Evolutionary conservation across 2,329 filamentous ascomycete genomes (phyloP).

Genomic region (Talaromyces sp.): DNA sequence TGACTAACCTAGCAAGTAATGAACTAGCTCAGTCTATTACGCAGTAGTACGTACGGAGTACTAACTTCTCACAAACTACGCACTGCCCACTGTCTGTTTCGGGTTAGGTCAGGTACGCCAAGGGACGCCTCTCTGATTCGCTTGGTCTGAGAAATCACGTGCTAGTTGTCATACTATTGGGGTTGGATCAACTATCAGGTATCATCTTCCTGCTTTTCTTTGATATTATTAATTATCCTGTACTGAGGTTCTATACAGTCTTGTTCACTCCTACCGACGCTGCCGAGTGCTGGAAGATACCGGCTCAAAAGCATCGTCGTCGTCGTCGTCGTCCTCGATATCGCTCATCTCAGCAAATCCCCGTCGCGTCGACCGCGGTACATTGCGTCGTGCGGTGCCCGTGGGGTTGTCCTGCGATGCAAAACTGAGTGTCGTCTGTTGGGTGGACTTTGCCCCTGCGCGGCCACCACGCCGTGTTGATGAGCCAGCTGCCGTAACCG

Average conservation of each 20-base stretch:
- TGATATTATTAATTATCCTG: too few species aligned
- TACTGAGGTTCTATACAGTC: neutral
- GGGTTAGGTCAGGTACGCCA: neutral
- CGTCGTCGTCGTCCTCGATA: conserved; percentile 32
- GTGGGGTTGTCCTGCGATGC: conserved; percentile 31
- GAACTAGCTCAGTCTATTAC: too few species aligned
- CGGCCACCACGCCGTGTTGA: conserved; percentile 20
- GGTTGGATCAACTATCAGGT: neutral
- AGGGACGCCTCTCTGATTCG: neutral
- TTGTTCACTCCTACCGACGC: neutral
- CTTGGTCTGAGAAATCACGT: neutral
- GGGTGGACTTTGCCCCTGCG: conserved; percentile 19
- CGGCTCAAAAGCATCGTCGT: conserved; percentile 45
- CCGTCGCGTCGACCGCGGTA: conserved; percentile 26
- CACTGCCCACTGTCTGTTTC: neutral
- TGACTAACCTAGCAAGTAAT: too few species aligned
- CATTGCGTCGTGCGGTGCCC: conserved; percentile 14
- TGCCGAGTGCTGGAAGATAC: conserved; percentile 13
- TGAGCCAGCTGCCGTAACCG: conserved; percentile 23
- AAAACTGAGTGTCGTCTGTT: conserved; percentile 40
- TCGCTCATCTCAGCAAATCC: conserved; percentile 31
- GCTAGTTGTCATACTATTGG: neutral
- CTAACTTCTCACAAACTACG: neutral
- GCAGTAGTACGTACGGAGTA: too few species aligned
- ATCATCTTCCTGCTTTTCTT: neutral